Conservation (phyloP, 176 grass and related monocot species). For the Puccinellia tenuiflora region DNA sequence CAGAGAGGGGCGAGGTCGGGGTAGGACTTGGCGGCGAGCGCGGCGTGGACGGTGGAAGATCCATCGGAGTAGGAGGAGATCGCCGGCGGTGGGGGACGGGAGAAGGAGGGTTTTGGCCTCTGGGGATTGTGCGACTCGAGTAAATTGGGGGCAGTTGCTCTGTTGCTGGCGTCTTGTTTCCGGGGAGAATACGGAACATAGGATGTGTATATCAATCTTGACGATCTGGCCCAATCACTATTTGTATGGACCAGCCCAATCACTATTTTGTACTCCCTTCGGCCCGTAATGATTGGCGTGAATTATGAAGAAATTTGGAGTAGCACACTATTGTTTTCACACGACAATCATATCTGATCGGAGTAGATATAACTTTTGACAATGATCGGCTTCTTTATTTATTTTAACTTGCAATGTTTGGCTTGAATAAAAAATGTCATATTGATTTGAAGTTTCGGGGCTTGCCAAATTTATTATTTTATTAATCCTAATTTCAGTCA, state of each 20-base stretch:
- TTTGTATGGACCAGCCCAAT: neutral
- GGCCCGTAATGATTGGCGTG: too few relatives aligned
- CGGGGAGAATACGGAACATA: neutral
- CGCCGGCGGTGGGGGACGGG: neutral
- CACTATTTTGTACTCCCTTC: too few relatives aligned
- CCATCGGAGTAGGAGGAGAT: conserved; percentile 39
- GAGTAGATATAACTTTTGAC: too few relatives aligned
- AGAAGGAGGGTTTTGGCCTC: conserved; percentile 1
- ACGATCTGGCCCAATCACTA: neutral
- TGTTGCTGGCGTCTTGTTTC: neutral
- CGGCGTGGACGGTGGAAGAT: conserved; percentile 53
- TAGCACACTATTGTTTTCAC: too few relatives aligned
- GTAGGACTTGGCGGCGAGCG: conserved; percentile 55
- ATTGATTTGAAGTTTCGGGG: too few relatives aligned
- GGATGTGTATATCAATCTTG: neutral
- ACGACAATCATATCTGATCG: too few relatives aligned
- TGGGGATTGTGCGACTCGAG: neutral
- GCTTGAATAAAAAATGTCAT: neutral
- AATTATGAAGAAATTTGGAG: too few relatives aligned
- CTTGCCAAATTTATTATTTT: too few relatives aligned
- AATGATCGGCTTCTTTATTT: neutral
- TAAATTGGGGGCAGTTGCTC: neutral
- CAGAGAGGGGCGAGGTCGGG: conserved; percentile 44
- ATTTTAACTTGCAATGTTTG: neutral
- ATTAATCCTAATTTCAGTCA: too few relatives aligned